These are phyloP conservation scores for Powellomyces hirtus DNA, from an alignment of 192 early-diverging fungal species.

Conservation along the genomic window DNA sequence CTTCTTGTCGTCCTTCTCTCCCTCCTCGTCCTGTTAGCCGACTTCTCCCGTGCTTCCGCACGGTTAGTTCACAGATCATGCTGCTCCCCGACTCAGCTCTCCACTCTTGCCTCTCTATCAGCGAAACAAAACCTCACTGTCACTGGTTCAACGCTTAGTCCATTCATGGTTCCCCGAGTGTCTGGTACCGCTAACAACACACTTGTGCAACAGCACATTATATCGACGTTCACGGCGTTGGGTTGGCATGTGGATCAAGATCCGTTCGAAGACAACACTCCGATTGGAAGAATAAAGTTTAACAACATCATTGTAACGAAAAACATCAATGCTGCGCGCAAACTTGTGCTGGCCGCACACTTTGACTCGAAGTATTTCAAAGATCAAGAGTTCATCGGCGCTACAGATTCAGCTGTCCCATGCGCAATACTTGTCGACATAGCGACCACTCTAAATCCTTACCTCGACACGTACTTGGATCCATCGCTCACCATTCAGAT, in stretches of 20 bases:
- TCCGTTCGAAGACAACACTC: slow-evolving; percentile 73
- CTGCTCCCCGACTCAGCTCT: slow-evolving; percentile 9
- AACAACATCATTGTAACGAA: slow-evolving; percentile 90
- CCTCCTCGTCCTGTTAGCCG: neutral
- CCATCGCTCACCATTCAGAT: slow-evolving; percentile 70
- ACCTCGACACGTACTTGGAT: slow-evolving; percentile 33
- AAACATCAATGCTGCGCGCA: slow-evolving; percentile 64
- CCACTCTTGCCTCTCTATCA: slow-evolving; percentile 9
- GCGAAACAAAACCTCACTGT: slow-evolving; percentile 16
- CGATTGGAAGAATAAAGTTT: slow-evolving; percentile 71
- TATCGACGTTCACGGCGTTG: slow-evolving; percentile 58
- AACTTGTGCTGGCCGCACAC: slow-evolving; percentile 87
- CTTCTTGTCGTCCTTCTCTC: neutral
- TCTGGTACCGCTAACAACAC: slow-evolving; percentile 71
- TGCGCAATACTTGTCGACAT: slow-evolving; percentile 88
- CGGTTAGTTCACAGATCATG: neutral
- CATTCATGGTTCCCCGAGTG: slow-evolving; percentile 76
- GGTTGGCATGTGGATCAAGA: slow-evolving; percentile 82
- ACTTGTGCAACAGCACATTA: slow-evolving; percentile 71
- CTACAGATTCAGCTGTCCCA: slow-evolving; percentile 87
- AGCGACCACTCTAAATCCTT: slow-evolving; percentile 64
- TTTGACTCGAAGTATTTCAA: slow-evolving; percentile 86
- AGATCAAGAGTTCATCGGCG: slow-evolving; percentile 73
- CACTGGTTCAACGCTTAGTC: slow-evolving; percentile 45
- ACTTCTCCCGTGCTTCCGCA: neutral